A percentile compares a stretch with the other conserved stretches of the same genome.
Evolutionary conservation across 331 rosid genomes (phyloP).

Genomic region (Quercus phellos): DNA sequence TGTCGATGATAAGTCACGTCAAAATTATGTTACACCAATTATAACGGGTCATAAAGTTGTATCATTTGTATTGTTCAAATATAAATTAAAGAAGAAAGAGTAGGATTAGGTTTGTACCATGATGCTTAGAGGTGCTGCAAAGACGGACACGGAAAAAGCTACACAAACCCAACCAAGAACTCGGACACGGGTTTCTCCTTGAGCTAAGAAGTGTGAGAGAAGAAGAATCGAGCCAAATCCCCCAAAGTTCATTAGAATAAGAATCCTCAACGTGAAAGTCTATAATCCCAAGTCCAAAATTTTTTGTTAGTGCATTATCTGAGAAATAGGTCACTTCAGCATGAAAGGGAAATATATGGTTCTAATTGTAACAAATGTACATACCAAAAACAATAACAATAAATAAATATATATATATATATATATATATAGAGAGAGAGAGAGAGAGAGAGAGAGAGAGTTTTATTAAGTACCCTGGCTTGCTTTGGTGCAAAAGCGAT

Average conservation of each 20-base stretch:
- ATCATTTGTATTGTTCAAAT: too few species aligned
- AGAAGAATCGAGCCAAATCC: conserved; percentile 69
- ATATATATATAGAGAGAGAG: too few species aligned
- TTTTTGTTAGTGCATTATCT: neutral
- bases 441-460: neutral
- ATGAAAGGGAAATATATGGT: too few species aligned
- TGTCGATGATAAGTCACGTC: fast-evolving
- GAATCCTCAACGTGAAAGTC: conserved; percentile 60
- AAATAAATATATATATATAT: neutral
- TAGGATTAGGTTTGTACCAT: conserved; percentile 38
- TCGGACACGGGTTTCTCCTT: conserved; percentile 41
- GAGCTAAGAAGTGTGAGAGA: conserved; percentile 51
- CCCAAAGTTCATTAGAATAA: conserved; percentile 55
- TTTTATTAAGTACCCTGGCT: conserved; percentile 41
- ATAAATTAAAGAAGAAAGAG: neutral
- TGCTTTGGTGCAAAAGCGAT: conserved; percentile 58
- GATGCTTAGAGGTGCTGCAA: conserved; percentile 82
- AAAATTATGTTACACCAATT: too few species aligned
- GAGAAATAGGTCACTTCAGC: neutral
- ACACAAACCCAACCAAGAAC: conserved; percentile 90
- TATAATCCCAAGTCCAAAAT: conserved; percentile 17
- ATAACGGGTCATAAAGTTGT: too few species aligned
- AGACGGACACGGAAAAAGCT: conserved; percentile 65
- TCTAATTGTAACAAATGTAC: too few species aligned
- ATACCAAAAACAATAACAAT: neutral